phyloP scores from a whole-genome alignment of 148 eudicot genomes.

The Cornus florida region DNA sequence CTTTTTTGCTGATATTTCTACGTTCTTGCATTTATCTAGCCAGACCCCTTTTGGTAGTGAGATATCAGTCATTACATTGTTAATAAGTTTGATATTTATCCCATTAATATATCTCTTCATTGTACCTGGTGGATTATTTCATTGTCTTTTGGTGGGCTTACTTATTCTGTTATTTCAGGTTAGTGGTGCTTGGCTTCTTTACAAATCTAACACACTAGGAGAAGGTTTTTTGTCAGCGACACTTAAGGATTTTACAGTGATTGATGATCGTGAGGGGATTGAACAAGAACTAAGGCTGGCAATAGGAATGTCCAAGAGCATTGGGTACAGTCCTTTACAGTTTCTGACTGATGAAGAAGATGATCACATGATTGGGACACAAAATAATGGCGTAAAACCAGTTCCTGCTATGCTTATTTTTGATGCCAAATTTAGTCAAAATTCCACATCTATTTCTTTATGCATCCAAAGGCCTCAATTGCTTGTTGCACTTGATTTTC shows the following conservation, averaged over 20 bases:
- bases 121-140: not conserved
- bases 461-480: conserved; percentile 92
- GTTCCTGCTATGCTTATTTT: conserved; percentile 87
- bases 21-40: not conserved
- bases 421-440: conserved; percentile 68
- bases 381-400: conserved; percentile 25
- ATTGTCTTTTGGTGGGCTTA: not conserved
- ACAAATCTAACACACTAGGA: conserved; percentile 66
- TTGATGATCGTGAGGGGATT: conserved; percentile 93
- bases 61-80: not conserved
- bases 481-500: conserved; percentile 96
- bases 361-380: conserved; percentile 26
- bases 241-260: conserved; percentile 74
- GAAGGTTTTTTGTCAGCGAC: conserved; percentile 83
- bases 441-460: conserved; percentile 60
- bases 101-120: not conserved
- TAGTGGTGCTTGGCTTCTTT: conserved; percentile 82
- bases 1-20: not conserved
- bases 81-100: not conserved
- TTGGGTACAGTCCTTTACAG: conserved; percentile 37
- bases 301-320: conserved; percentile 65
- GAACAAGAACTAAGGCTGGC: conserved; percentile 88
- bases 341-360: conserved; percentile 31
- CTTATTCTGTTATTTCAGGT: conserved; percentile 42
- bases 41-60: not conserved